phyloP scores from a whole-genome alignment of 768 basidiomycete genomes.

The Xerocomellus dryophilus region DNA sequence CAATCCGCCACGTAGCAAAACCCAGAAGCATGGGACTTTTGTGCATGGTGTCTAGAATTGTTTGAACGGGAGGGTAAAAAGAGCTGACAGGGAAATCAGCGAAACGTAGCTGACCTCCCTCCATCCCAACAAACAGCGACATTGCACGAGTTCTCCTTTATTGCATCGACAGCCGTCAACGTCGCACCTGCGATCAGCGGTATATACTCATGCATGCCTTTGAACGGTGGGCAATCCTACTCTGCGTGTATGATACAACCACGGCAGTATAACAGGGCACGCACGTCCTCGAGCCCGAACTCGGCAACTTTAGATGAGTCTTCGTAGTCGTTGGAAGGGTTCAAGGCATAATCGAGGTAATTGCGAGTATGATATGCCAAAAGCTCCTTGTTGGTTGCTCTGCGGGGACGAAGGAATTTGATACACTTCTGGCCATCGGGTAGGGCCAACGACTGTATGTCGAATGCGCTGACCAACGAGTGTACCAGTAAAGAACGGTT shows the following conservation, averaged over 20 bases:
- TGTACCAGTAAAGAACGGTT: conserved; percentile 67
- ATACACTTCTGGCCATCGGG: conserved; percentile 29
- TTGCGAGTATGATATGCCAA: conserved; percentile 65
- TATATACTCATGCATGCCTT: conserved; percentile 65
- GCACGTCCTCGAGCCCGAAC: conserved; percentile 61
- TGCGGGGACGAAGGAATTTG: conserved; percentile 49
- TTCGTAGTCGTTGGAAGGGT: conserved; percentile 30
- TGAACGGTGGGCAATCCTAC: conserved; percentile 84
- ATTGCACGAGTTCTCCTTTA: conserved; percentile 50
- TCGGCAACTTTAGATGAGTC: conserved; percentile 30
- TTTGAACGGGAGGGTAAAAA: background rate
- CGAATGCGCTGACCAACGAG: conserved; percentile 53
- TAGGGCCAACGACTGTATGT: conserved; percentile 40
- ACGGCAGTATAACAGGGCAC: conserved; percentile 8
- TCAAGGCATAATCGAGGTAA: conserved; percentile 61
- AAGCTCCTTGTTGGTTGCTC: conserved; percentile 58
- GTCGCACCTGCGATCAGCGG: conserved; percentile 72
- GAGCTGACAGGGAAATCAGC: background rate
- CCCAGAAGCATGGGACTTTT: conserved; percentile 74
- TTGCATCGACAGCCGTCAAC: conserved; percentile 63
- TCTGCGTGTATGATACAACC: background rate
- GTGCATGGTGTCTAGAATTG: conserved; percentile 70
- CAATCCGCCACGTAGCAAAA: conserved; percentile 96
- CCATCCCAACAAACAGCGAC: conserved; percentile 90
- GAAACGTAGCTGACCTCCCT: conserved; percentile 52